phyloP scores from a whole-genome alignment of 73 alveolate species.

The Breviolum minutum region DNA sequence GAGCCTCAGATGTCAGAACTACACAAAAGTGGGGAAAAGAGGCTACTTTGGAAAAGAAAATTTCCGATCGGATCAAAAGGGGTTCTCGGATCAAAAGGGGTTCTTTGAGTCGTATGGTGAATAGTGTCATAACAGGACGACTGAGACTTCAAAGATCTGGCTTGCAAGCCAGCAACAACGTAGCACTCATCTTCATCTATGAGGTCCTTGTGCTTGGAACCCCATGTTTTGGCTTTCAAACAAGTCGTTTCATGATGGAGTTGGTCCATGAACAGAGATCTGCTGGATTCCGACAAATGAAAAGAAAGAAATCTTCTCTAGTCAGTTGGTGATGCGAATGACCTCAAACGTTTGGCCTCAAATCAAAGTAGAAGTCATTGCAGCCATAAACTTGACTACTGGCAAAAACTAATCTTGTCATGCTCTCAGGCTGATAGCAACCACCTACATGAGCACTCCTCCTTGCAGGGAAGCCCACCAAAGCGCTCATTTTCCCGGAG shows the following conservation, averaged over 20 bases:
- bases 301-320: too few relatives aligned
- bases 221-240: too few relatives aligned
- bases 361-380: not conserved
- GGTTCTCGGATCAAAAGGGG: not conserved
- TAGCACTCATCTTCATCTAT: conserved; percentile 70
- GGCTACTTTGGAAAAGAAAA: not conserved
- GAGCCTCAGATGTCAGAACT: conserved; percentile 10
- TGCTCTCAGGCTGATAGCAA: too few relatives aligned
- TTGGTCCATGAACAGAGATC: not conserved
- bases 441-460: not conserved
- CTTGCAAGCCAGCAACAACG: conserved; percentile 14
- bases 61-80: not conserved
- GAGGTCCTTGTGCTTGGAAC: conserved; percentile 22
- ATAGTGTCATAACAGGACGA: too few relatives aligned
- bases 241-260: too few relatives aligned
- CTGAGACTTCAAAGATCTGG: too few relatives aligned
- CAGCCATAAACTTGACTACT: not conserved
- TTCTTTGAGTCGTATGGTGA: too few relatives aligned
- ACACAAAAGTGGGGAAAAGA: not conserved
- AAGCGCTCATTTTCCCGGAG: conserved; percentile 90
- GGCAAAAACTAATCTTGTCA: not conserved
- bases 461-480: conserved; percentile 81
- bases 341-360: not conserved
- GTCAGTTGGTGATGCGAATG: too few relatives aligned
- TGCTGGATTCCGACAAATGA: not conserved